Evolutionary conservation across 1,284 basidiomycete genomes (phyloP), one percentile per base, ranked within the genome.

Genomic region (Hypsizygus ulmarius): DNA sequence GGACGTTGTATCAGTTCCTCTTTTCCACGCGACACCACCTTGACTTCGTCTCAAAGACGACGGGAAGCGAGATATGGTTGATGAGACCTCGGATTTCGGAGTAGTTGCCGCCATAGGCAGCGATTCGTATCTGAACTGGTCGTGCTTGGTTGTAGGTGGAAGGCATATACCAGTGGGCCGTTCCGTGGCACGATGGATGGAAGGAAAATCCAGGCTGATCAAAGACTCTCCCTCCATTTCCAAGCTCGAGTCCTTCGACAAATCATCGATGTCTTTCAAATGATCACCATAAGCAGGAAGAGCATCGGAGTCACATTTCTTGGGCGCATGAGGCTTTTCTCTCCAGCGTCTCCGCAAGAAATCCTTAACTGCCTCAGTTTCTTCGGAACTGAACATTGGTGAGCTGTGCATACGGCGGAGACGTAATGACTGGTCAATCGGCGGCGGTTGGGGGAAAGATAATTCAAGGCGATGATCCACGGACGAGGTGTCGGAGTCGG

Each of bases 341-440:
- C 49, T 51, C 45, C 47, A 48, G 19, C 50, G 51, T 35, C 50
- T 55, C 21, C 25, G 37, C 10, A 45, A 36, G 18, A 38, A 42
- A 49, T 45, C 47, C 38, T 49, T 57, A 34, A 58, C 48, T 7
- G 56, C 52, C 19, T 54, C 45, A 2, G 56, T 51, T 37, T 63
- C 63, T 34, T 62, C 62, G 15, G 57, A 44, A 4, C 59, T 58
- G 45, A 69, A 69, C 60, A 70, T 62, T 18, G 70, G 72, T 15
- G 69, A 68, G 53, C 72, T 74, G 43, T 65, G 68, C 66, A 74
- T 72, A 29, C 69, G 66, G 15, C 71, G 66, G 15, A 75, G 59
- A 32, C 41, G 51, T 18, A 54, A 44, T 14, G 64, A 59, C 7
- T 70, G 69, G 51, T 64, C 68, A 12, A 66, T 65, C 11, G 71